Conservation (phyloP, 2,329 filamentous ascomycete species). For the Cladophialophora exuberans region DNA sequence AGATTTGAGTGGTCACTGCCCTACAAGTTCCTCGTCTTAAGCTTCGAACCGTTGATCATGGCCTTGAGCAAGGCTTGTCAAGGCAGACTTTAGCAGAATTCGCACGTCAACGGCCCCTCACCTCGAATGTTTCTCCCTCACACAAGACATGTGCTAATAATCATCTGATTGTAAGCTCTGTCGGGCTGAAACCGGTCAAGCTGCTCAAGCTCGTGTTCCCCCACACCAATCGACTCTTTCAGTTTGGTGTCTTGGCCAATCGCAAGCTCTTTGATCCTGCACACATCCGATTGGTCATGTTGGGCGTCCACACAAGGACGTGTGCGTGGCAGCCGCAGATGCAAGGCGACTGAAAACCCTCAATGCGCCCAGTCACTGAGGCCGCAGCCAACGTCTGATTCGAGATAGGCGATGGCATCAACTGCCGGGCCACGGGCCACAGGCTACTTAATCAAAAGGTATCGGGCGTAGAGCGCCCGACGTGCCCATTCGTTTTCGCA, state of each 20-base stretch:
- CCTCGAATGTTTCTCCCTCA: background rate
- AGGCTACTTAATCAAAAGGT: conserved; percentile 47
- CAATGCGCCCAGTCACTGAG: conserved; percentile 1
- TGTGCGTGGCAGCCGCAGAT: conserved; percentile 24
- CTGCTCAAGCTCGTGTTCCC: background rate
- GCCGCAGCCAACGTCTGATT: background rate
- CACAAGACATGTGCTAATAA: too few species aligned
- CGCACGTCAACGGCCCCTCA: background rate
- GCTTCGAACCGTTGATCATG: background rate
- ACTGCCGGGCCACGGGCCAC: background rate
- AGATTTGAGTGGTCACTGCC: background rate
- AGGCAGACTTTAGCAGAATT: background rate
- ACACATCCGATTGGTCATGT: conserved; percentile 12
- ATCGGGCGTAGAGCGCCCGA: conserved; percentile 66
- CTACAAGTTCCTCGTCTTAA: background rate
- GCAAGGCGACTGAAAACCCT: conserved; percentile 22
- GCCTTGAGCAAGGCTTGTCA: background rate
- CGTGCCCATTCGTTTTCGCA: conserved; percentile 69
- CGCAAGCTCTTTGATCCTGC: background rate
- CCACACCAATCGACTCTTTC: background rate
- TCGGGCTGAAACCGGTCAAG: conserved; percentile 10
- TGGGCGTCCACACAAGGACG: conserved; percentile 12
- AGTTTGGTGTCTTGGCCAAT: background rate
- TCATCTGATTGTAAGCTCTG: too few species aligned
- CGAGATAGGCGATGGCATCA: background rate